Evolutionary conservation across 148 eudicot species (phyloP), one percentile per base, ranked within the genome.

Genomic region (Fagopyrum esculentum): DNA sequence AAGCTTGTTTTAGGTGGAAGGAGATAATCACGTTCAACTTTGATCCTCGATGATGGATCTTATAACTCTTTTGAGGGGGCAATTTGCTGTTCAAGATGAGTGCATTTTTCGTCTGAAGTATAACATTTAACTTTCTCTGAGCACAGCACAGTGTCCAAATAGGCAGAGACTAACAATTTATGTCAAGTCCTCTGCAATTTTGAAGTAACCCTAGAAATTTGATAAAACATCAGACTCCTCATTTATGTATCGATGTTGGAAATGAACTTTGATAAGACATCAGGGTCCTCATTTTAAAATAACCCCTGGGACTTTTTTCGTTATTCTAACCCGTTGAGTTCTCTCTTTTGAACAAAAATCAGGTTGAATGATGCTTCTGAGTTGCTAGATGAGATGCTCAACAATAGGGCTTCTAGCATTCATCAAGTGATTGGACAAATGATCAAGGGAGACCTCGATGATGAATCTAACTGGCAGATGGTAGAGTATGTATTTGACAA

Each of bases 401-500:
- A 85, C 64, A 85, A 82, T 73, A 90, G 84, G 85, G 81, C 83
- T 77, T 91, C 98, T 2, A 90, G 86, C 86, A 85, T 90, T 83
- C 97, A 91, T 83, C 97, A 90, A 82, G 90, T 92, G 73, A 89
- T 94, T 61, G 97, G 97, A 60, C 90, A 84, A 82, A 88, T 89
- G 98, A 94, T 94, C 76, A 88, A 81, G 75, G 98, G 98, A 80
- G 96, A 92, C 76, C 89, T 82, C 75, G 98, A 94, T 78, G 92
- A 90, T 82, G 86, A 78, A 29, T 86, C 89, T 68, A 94, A 94
- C 71, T 94, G 98, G 98, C 98, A 91, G 80, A 92, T 92, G 90
- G 97, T 89, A 49, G 96, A 94, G 76, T 94, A 90, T 80, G 92
- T 91, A 19, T 91, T 94, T 73, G 97, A 94, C 87, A 90, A 94